Evolutionary conservation across 2,329 filamentous ascomycete genomes (phyloP), one percentile per base, ranked within the genome.

Genomic region (Fusarium bulbicola): DNA sequence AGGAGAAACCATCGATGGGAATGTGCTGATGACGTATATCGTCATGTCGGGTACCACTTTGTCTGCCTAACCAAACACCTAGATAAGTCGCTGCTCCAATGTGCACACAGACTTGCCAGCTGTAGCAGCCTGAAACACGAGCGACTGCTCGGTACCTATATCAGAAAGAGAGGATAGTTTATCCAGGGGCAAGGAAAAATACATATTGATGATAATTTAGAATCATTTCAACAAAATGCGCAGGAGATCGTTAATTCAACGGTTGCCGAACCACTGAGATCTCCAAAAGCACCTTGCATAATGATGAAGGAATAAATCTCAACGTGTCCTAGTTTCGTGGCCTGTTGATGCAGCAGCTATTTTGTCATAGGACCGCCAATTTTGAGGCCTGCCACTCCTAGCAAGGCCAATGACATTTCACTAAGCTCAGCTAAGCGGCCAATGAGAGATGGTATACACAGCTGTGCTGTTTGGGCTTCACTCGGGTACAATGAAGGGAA

Each of bases 111-210:
- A 18, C 3, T 32, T 49, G 3, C 21, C 28, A n/a, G 1, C 15
- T 18, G 15, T 5, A 13, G 11, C 3, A 28, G 26, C 13, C 45
- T 15, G 9, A 15, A 5, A 21, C 4, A 26, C 0, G 6, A 15
- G 9, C 4, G 24, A 5, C 14, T 15, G 0, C 5, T 28, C 6
- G 15, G 9, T 3, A 30, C 30, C 30, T 30, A 15, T 28, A 6
- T 4, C 16, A 45, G 0, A 13, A 1, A 20, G 16, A 14, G 4
- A 6, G 3, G 24, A 18, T 6, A 45, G 8, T 12, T 18, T 5
- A 11, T 16, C 9, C 10, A n/a, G 0, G 6, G 11, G 5, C 13
- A 20, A 24, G 11, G 5, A 26, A 14, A 1, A 20, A 9, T 6
- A 0, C 20, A 13, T 26, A 26, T 26, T 3, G 11, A 20, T 26